Evolutionary conservation across 164 flowering plant genomes (phyloP).

Genomic region (Cinnamomum chago): DNA sequence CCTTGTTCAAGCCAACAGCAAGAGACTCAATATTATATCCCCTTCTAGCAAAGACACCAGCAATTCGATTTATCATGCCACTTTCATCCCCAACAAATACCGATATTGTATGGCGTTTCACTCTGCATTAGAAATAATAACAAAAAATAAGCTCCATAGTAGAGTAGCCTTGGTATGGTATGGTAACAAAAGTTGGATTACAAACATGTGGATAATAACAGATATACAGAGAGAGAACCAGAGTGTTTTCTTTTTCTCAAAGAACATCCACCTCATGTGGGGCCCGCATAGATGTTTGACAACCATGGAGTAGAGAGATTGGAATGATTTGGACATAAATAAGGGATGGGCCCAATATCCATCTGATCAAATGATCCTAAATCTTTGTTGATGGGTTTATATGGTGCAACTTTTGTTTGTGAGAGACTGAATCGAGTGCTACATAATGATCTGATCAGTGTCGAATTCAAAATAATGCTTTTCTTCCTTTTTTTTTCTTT

Average conservation of each 20-base stretch:
- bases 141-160: not conserved
- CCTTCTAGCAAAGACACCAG: constrained; percentile 96
- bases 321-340: no score
- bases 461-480: no score
- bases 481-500: no score
- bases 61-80: constrained; percentile 95
- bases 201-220: not conserved
- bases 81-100: constrained; percentile 99
- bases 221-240: not conserved
- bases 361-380: no score
- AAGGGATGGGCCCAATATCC: no score
- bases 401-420: no score
- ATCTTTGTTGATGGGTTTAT: no score
- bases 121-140: constrained; percentile 33
- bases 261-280: not conserved
- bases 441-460: no score
- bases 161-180: not conserved
- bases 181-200: not conserved
- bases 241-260: not conserved
- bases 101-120: constrained; percentile 74
- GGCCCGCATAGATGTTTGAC: no score
- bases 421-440: no score
- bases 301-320: no score
- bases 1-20: constrained; percentile 95
- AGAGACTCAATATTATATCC: constrained; percentile 97